A percentile compares a stretch with the other conserved stretches of the same genome.
Conservation (phyloP, 1,284 basidiomycete genomes). For the Malassezia brasiliensis region DNA sequence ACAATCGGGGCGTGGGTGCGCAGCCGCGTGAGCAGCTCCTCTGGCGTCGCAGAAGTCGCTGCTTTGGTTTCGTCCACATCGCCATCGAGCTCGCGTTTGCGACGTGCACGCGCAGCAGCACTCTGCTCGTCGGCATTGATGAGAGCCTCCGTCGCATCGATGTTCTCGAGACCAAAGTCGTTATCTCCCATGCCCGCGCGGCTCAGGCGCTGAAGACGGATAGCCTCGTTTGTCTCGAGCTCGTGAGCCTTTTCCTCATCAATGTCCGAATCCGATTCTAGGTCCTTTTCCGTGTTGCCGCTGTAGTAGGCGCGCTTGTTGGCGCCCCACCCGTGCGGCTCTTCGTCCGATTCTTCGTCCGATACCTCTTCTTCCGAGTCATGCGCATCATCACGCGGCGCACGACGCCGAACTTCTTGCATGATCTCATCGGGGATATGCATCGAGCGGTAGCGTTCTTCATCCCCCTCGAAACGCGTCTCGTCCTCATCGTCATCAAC, state of each 20-base stretch:
- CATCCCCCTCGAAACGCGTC: constrained; percentile 16
- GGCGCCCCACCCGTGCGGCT: constrained; percentile 53
- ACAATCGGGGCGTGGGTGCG: constrained; percentile 7
- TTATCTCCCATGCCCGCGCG: constrained; percentile 64
- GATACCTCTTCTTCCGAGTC: constrained; percentile 52
- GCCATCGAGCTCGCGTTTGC: constrained; percentile 31
- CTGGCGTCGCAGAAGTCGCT: background rate
- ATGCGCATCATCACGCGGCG: constrained; percentile 22
- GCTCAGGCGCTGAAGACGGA: constrained; percentile 65
- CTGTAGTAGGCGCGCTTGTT: constrained; percentile 46
- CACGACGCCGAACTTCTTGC: constrained; percentile 19
- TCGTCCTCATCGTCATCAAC: constrained; percentile 44
- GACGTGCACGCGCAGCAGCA: constrained; percentile 28
- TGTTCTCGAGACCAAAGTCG: constrained; percentile 74
- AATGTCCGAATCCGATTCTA: constrained; percentile 44
- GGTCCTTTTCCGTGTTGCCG: constrained; percentile 35
- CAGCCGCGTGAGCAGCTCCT: background rate
- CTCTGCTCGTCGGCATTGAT: constrained; percentile 25
- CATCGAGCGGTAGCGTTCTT: constrained; percentile 15
- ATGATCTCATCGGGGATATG: constrained; percentile 10
- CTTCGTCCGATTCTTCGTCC: constrained; percentile 54
- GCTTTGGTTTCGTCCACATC: background rate
- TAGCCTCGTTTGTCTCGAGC: constrained; percentile 78
- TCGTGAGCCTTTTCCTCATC: constrained; percentile 51
- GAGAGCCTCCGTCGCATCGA: constrained; percentile 25